A percentile compares a stretch with the other conserved stretches of the same genome.
Evolutionary conservation across 495 filamentous ascomycete species (phyloP).

Genomic region (Ramalina peruviana): DNA sequence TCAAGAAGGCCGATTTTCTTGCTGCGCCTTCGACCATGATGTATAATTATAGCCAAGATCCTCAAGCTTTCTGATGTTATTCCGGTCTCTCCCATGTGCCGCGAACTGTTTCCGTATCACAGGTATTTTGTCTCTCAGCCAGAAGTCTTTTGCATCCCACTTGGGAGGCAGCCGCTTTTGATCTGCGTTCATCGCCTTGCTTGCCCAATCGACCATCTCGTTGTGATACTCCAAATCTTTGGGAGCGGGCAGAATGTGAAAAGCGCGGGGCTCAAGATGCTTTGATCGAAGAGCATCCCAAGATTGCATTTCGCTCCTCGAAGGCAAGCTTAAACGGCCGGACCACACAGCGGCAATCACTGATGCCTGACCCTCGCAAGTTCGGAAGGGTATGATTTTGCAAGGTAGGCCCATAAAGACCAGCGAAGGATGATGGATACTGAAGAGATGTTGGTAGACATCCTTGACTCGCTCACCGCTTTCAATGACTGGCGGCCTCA

Average conservation of each 20-base stretch:
- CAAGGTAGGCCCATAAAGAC: slow-evolving; percentile 63
- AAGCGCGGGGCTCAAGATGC: slow-evolving; percentile 30
- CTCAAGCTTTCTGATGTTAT: slow-evolving; percentile 31
- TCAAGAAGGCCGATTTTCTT: too few relatives aligned
- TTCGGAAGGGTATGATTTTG: slow-evolving; percentile 70
- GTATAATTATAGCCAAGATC: slow-evolving; percentile 47
- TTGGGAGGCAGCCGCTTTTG: slow-evolving; percentile 47
- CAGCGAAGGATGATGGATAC: slow-evolving; percentile 60
- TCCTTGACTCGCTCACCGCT: slow-evolving; percentile 55
- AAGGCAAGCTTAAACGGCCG: slow-evolving; percentile 48
- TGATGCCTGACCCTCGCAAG: slow-evolving; percentile 66
- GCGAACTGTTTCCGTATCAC: slow-evolving; percentile 43
- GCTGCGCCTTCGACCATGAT: too few relatives aligned
- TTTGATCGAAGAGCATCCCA: slow-evolving; percentile 42
- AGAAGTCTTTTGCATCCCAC: slow-evolving; percentile 54
- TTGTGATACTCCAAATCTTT: slow-evolving; percentile 73
- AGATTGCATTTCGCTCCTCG: slow-evolving; percentile 41
- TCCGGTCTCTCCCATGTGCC: slow-evolving; percentile 30
- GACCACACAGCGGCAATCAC: slow-evolving; percentile 66
- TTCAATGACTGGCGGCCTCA: slow-evolving; percentile 45
- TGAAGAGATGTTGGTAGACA: slow-evolving; percentile 67
- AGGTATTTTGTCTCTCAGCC: slow-evolving; percentile 42
- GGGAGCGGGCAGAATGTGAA: slow-evolving; percentile 56
- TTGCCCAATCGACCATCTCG: slow-evolving; percentile 46
- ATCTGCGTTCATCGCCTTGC: slow-evolving; percentile 28